These are phyloP conservation scores for Mycena amicta DNA, from an alignment of 768 basidiomycete genomes.

Conservation along the genomic window DNA sequence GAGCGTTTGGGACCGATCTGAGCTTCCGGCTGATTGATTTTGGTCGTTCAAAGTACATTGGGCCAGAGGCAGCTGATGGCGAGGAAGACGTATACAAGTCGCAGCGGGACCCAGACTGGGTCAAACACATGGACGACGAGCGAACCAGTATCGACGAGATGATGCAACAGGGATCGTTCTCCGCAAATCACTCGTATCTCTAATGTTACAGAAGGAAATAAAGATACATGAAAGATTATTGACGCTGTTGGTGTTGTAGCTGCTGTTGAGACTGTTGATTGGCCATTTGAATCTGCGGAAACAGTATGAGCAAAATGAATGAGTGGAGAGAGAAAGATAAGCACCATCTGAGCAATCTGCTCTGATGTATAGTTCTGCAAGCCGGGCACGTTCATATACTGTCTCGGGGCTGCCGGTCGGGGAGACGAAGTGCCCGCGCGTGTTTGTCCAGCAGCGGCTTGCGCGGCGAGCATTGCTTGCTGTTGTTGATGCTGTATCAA, in stretches of 20 bases:
- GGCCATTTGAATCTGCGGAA: slow-evolving; percentile 3
- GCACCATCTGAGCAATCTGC: slow-evolving; percentile 14
- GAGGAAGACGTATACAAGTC: slow-evolving; percentile 3
- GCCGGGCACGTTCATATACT: slow-evolving; percentile 8
- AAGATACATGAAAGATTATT: neutral
- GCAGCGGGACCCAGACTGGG: neutral
- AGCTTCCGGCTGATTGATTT: slow-evolving; percentile 48
- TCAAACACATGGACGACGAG: neutral
- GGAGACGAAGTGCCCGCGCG: slow-evolving; percentile 21
- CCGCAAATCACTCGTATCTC: neutral
- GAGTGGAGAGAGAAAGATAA: neutral
- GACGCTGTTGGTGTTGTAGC: neutral
- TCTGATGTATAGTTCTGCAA: slow-evolving; percentile 14
- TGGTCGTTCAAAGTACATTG: slow-evolving; percentile 31
- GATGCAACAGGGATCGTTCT: neutral
- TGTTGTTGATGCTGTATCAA: neutral
- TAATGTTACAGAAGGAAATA: neutral
- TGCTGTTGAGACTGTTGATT: neutral
- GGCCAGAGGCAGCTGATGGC: neutral
- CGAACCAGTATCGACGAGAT: neutral
- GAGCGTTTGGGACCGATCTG: slow-evolving; percentile 18
- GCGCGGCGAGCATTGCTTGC: neutral
- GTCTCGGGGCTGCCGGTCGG: slow-evolving; percentile 12
- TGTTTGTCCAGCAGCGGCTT: slow-evolving; percentile 2
- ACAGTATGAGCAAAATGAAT: neutral